phyloP scores from a whole-genome alignment of 2,329 filamentous ascomycete genomes.

The Fusarium pininemorale region DNA sequence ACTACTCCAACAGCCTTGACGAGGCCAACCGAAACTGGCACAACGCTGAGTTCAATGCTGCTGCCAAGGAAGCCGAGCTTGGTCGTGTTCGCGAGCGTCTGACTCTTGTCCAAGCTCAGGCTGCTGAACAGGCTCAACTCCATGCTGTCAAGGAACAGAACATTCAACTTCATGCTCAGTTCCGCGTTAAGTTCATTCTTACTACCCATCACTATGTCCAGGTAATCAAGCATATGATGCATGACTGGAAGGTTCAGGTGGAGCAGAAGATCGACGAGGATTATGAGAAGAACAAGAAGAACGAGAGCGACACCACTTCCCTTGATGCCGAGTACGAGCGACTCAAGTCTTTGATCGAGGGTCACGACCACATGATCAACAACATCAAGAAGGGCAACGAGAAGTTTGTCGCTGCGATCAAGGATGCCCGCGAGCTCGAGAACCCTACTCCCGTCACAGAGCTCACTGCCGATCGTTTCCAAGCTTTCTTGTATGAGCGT shows the following conservation, averaged over 20 bases:
- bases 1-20: not conserved
- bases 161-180: not conserved
- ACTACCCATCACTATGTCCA: not conserved
- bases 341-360: not conserved
- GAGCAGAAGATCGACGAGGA: not conserved
- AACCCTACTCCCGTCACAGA: not conserved
- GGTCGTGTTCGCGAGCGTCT: not conserved
- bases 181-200: not conserved
- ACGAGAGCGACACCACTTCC: not conserved
- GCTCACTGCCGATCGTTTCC: not conserved
- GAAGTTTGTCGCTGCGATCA: not conserved
- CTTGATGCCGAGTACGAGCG: not conserved
- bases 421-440: fast-evolving
- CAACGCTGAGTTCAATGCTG: not conserved
- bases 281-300: not conserved
- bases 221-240: not conserved
- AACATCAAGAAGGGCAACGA: not conserved
- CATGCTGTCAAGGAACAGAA: not conserved
- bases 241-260: not conserved
- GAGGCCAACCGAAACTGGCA: not conserved
- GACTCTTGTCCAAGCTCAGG: not conserved
- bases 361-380: not conserved
- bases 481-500: not conserved
- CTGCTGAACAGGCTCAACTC: not conserved
- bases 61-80: not conserved